A percentile compares a stretch with the other conserved stretches of the same genome.
These are phyloP conservation scores for Malus orientalis DNA, from an alignment of 306 rosid species.

Conservation along the genomic window DNA sequence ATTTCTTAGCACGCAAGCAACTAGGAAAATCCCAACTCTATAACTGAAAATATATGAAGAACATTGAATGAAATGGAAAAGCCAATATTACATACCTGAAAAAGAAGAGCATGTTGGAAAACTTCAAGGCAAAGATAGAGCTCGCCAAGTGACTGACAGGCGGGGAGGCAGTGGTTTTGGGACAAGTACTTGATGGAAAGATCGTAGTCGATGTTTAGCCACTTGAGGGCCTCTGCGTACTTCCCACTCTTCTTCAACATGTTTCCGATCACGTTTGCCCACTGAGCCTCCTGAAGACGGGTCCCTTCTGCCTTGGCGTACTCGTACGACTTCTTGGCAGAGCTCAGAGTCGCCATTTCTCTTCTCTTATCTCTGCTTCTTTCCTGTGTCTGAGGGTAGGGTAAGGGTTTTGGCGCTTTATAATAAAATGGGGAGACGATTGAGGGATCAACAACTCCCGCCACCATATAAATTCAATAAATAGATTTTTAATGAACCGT, in stretches of 20 bases:
- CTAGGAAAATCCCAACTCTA: neutral
- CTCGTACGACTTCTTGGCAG: conserved; percentile 56
- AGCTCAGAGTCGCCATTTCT: no score
- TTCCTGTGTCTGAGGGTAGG: neutral
- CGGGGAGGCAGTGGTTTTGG: conserved; percentile 53
- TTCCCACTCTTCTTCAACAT: conserved; percentile 64
- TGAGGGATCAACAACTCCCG: neutral
- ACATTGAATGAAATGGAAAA: no score
- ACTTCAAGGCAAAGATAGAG: conserved; percentile 68
- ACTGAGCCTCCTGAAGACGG: conserved; percentile 75
- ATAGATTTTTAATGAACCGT: no score
- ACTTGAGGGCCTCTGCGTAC: conserved; percentile 62
- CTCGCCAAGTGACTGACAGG: conserved; percentile 92
- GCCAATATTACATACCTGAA: conserved; percentile 37
- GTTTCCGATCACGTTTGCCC: conserved; percentile 82
- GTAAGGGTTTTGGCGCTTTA: neutral
- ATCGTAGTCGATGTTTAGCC: conserved; percentile 71
- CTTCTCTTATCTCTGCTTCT: no score
- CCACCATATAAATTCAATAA: no score
- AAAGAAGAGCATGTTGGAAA: conserved; percentile 53
- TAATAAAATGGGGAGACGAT: neutral
- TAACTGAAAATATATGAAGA: neutral
- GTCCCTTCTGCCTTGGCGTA: conserved; percentile 56
- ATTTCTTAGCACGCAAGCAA: neutral
- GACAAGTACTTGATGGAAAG: conserved; percentile 45